Evolutionary conservation across 2,329 filamentous ascomycete species (phyloP).

Genomic region (Leptosphaerulina australis): DNA sequence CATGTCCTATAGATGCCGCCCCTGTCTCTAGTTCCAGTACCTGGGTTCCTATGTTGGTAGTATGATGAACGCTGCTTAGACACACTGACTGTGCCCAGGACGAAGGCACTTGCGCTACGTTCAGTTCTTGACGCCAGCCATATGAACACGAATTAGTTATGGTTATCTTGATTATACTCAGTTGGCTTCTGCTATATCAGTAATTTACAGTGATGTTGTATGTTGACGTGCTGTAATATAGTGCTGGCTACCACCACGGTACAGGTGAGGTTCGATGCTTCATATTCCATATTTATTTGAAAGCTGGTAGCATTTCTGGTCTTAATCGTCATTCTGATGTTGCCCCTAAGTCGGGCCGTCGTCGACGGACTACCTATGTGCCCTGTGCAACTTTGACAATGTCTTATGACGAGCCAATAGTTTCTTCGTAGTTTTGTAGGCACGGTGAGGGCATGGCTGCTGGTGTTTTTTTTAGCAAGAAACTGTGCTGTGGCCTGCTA

Average conservation of each 20-base stretch:
- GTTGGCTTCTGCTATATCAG: too few species aligned
- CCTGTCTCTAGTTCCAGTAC: too few species aligned
- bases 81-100: too few species aligned
- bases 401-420: constrained; percentile 5
- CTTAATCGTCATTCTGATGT: neutral
- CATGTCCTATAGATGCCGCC: too few species aligned
- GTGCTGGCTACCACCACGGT: neutral
- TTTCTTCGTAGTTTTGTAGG: constrained; percentile 19
- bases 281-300: neutral
- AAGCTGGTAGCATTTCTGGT: neutral
- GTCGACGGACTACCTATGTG: neutral
- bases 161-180: too few species aligned
- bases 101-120: too few species aligned
- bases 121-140: too few species aligned
- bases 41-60: too few species aligned
- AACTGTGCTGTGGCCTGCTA: constrained; percentile 6
- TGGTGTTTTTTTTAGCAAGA: constrained; percentile 8
- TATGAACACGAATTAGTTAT: too few species aligned
- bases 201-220: neutral
- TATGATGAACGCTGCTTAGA: too few species aligned
- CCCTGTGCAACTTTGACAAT: neutral
- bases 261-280: neutral
- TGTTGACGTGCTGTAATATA: constrained; percentile 1
- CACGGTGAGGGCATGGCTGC: constrained; percentile 18
- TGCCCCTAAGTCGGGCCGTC: neutral